Percentiles rank a stretch among this genome's conserved stretches.
These are phyloP conservation scores for Trametes sp. DNA, from an alignment of 1,284 basidiomycete species.

Conservation along the genomic window DNA sequence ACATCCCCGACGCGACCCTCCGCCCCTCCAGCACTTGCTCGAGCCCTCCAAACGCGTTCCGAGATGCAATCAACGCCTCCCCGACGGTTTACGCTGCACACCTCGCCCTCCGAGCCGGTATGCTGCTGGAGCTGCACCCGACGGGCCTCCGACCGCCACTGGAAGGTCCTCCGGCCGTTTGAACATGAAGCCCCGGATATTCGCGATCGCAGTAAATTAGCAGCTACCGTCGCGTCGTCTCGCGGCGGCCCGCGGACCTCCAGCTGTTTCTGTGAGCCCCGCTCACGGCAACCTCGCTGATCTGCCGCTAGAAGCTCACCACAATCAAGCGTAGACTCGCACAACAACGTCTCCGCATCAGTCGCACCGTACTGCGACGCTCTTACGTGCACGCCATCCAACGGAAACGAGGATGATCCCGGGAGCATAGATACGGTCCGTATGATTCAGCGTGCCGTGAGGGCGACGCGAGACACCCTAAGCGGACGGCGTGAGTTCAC, in stretches of 20 bases:
- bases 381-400: too few species aligned
- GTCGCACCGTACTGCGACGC: too few species aligned
- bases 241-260: background rate
- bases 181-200: background rate
- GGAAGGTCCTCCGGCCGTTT: background rate
- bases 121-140: background rate
- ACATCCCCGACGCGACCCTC: background rate
- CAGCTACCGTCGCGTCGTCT: background rate
- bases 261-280: background rate
- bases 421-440: too few species aligned
- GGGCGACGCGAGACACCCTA: too few species aligned
- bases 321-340: background rate
- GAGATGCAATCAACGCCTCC: background rate
- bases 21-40: background rate
- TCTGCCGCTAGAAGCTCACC: background rate
- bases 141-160: background rate
- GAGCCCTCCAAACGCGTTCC: constrained; percentile 1
- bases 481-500: too few species aligned
- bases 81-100: background rate
- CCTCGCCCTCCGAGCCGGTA: background rate
- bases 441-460: too few species aligned
- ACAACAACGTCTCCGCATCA: too few species aligned
- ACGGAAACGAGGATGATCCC: too few species aligned
- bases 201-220: background rate
- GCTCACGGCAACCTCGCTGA: background rate